Evolutionary conservation across 345 rosid genomes (phyloP).

Genomic region (Angophora floribunda): DNA sequence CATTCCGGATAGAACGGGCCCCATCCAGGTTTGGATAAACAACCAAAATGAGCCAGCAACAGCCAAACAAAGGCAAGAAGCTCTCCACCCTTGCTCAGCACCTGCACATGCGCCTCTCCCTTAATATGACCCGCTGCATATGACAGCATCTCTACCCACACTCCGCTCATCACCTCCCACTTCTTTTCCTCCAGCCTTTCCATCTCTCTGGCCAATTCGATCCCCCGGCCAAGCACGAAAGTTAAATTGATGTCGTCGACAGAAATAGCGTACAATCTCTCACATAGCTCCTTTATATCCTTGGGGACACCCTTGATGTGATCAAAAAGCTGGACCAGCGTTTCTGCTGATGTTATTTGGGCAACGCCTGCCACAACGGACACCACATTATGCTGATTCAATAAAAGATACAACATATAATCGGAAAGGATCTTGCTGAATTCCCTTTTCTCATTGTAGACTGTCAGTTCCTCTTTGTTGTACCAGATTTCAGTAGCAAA

Average conservation of each 20-base stretch:
- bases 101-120: not conserved
- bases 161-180: not conserved
- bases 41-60: not conserved
- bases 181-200: not conserved
- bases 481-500: not conserved
- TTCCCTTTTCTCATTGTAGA: not conserved
- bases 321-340: too few relatives aligned
- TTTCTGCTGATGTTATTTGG: not conserved
- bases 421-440: not conserved
- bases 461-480: not conserved
- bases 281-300: not conserved
- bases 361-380: not conserved
- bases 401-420: not conserved
- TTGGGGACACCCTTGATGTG: not conserved
- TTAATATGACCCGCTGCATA: not conserved
- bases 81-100: not conserved
- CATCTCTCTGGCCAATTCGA: not conserved
- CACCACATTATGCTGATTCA: not conserved
- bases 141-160: not conserved
- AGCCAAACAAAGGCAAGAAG: not conserved
- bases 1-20: not conserved
- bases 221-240: not conserved
- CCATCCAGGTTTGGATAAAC: not conserved
- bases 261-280: not conserved
- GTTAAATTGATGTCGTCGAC: too few relatives aligned